phyloP scores from a whole-genome alignment of 495 filamentous ascomycete species.

The Pyronema domesticum region DNA sequence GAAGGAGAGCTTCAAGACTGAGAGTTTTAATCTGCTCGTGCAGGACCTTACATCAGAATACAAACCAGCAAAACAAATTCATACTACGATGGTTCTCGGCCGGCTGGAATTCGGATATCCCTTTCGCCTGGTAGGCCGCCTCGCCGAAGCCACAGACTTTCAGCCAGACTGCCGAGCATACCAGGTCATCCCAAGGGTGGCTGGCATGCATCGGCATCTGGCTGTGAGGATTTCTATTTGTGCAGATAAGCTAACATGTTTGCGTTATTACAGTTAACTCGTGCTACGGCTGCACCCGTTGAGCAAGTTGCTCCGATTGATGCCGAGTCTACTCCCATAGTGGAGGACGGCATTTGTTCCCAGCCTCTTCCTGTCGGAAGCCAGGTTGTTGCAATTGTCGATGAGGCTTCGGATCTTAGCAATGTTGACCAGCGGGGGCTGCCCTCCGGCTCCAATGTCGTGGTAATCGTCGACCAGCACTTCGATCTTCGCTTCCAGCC shows the following conservation, averaged over 20 bases:
- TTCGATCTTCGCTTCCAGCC: not conserved
- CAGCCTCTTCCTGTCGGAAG: not conserved
- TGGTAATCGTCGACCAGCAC: not conserved
- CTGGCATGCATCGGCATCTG: not conserved
- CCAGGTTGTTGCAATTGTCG: conserved; percentile 1
- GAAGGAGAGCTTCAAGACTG: not conserved
- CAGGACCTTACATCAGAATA: not conserved
- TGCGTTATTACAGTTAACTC: no score
- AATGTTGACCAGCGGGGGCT: conserved; percentile 4
- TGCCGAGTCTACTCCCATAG: not conserved
- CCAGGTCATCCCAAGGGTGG: not conserved
- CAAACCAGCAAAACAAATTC: not conserved
- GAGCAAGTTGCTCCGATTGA: not conserved
- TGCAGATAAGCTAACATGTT: no score
- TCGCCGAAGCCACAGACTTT: no score
- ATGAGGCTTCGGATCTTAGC: not conserved
- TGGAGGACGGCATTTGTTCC: not conserved
- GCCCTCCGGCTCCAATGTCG: conserved; percentile 1
- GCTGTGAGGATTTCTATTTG: no score
- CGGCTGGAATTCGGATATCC: conserved; percentile 6
- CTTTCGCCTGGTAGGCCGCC: not conserved
- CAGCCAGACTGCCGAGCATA: not conserved
- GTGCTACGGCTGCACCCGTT: not conserved
- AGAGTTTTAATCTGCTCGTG: conserved; percentile 1
- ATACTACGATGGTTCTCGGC: conserved; percentile 4